phyloP scores from a whole-genome alignment of 2,329 filamentous ascomycete species.

The Neonectria ditissima region DNA sequence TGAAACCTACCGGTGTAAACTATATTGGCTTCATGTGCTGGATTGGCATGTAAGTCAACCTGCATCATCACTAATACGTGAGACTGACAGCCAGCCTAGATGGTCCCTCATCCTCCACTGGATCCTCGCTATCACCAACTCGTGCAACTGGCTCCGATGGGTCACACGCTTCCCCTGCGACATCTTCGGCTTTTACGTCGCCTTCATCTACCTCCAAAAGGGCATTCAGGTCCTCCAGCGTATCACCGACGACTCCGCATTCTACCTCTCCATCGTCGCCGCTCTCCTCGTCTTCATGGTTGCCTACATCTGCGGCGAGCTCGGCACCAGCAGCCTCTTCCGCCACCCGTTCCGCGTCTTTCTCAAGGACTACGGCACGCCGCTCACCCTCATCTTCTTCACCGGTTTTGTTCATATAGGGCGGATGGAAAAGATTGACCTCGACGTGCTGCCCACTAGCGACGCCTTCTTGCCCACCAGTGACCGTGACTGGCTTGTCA shows the following conservation, averaged over 20 bases:
- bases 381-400: slow-evolving; percentile 86
- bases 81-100: slow-evolving; percentile 52
- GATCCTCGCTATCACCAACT: slow-evolving; percentile 84
- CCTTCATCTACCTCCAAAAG: slow-evolving; percentile 92
- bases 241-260: slow-evolving; percentile 73
- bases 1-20: slow-evolving; percentile 79
- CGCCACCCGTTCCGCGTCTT: slow-evolving; percentile 82
- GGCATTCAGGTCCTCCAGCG: slow-evolving; percentile 86
- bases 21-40: slow-evolving; percentile 93
- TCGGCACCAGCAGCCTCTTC: slow-evolving; percentile 80
- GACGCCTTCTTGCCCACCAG: slow-evolving; percentile 83
- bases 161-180: slow-evolving; percentile 94
- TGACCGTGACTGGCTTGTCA: slow-evolving; percentile 80
- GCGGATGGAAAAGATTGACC: slow-evolving; percentile 77
- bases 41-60: slow-evolving; percentile 76
- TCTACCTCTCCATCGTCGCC: slow-evolving; percentile 84
- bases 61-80: neutral
- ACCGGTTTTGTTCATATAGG: slow-evolving; percentile 90
- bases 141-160: slow-evolving; percentile 88
- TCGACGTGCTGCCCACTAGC: slow-evolving; percentile 80
- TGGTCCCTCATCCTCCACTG: slow-evolving; percentile 90
- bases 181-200: slow-evolving; percentile 94
- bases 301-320: slow-evolving; percentile 78
- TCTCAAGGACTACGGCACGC: slow-evolving; percentile 90
- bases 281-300: slow-evolving; percentile 82